phyloP scores from a whole-genome alignment of 257 asterid species.

The Petrea volubilis region DNA sequence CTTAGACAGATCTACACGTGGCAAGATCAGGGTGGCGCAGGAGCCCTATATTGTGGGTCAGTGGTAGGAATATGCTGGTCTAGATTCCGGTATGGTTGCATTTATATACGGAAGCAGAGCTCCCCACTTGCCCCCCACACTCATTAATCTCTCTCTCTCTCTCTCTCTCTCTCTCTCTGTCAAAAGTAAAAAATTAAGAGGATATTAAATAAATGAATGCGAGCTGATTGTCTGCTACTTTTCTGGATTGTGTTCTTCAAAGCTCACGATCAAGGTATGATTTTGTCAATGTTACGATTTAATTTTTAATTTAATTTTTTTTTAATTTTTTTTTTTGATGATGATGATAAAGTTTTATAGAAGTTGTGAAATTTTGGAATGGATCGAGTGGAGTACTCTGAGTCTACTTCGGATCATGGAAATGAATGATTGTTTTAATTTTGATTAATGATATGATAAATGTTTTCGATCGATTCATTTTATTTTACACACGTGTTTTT shows the following conservation, averaged over 20 bases:
- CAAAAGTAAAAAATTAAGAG: too few relatives aligned
- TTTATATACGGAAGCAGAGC: conserved; percentile 19
- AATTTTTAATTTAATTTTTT: background rate
- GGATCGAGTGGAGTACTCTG: background rate
- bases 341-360: background rate
- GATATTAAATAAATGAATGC: background rate
- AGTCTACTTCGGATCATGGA: background rate
- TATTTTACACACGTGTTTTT: background rate
- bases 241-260: background rate
- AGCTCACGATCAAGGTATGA: background rate
- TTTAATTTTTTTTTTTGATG: background rate
- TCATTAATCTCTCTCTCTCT: background rate
- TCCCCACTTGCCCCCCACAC: background rate
- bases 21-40: background rate
- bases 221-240: background rate
- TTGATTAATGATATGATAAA: background rate
- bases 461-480: background rate
- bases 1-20: conserved; percentile 19
- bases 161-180: background rate
- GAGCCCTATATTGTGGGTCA: background rate
- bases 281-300: background rate
- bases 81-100: background rate
- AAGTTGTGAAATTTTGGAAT: background rate
- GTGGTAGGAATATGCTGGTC: conserved; percentile 13
- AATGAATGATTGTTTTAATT: background rate